These are phyloP conservation scores for Kuraishia molischiana DNA, from an alignment of 805 yeast species.

Conservation along the genomic window DNA sequence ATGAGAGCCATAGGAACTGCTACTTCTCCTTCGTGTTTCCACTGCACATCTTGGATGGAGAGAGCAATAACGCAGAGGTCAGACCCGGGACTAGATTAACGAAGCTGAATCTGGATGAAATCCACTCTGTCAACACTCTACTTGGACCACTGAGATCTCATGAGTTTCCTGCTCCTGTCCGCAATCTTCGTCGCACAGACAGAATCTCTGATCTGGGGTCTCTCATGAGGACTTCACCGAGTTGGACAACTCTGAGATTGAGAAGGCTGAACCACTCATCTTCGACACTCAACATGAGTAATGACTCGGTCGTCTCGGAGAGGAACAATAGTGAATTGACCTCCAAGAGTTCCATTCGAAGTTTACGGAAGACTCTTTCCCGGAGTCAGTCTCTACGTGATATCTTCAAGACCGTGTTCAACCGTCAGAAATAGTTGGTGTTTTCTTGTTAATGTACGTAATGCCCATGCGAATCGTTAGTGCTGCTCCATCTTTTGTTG, in stretches of 20 bases:
- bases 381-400: neutral
- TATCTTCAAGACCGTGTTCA: slow-evolving; percentile 1
- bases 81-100: neutral
- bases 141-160: slow-evolving; percentile 3
- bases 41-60: neutral
- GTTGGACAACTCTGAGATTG: neutral
- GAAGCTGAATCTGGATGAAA: slow-evolving; percentile 13
- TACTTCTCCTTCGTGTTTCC: slow-evolving; percentile 9
- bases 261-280: neutral
- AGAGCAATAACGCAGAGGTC: neutral
- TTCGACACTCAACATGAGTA: neutral
- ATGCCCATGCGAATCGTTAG: slow-evolving; percentile 35
- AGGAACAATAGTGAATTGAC: neutral
- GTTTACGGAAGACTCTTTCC: neutral
- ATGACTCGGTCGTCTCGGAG: neutral
- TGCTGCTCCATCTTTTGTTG: slow-evolving; percentile 22
- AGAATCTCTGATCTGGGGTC: neutral
- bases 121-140: slow-evolving; percentile 6
- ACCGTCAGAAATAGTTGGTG: slow-evolving; percentile 1
- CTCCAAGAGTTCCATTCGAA: neutral
- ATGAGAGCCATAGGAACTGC: slow-evolving; percentile 10
- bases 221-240: neutral
- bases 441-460: slow-evolving; percentile 1
- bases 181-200: neutral
- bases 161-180: neutral